phyloP scores from a whole-genome alignment of 352 stramenopile genomes.

The Peronospora destructor region DNA sequence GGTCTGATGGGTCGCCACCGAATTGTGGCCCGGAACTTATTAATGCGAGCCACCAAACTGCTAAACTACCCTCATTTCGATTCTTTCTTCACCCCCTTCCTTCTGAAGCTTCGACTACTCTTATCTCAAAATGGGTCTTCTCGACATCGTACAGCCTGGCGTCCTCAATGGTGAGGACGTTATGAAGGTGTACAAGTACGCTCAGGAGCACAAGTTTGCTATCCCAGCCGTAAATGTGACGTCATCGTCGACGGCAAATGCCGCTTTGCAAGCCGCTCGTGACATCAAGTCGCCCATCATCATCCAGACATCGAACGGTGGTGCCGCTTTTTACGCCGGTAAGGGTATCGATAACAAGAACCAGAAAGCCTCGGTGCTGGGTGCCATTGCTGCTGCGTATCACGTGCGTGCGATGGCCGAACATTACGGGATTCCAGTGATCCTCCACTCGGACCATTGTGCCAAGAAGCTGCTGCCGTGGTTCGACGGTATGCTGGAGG shows the following conservation, averaged over 20 bases:
- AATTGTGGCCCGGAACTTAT: too few species aligned
- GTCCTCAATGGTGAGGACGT: conserved; percentile 86
- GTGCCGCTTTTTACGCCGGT: conserved; percentile 94
- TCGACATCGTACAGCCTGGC: conserved; percentile 78
- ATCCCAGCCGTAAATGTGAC: conserved; percentile 98
- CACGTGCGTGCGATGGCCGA: conserved; percentile 95
- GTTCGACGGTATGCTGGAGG: conserved; percentile 95
- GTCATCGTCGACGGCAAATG: conserved; percentile 93
- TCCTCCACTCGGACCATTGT: conserved; percentile 98
- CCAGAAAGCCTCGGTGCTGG: conserved; percentile 64
- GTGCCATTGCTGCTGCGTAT: conserved; percentile 89
- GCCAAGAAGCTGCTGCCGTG: conserved; percentile 97
- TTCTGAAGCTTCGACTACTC: too few species aligned
- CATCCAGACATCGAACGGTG: conserved; percentile 97
- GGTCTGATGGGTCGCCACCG: too few species aligned
- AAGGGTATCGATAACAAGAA: conserved; percentile 95
- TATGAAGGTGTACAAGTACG: conserved; percentile 89
- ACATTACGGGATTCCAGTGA: conserved; percentile 94
- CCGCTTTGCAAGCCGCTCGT: conserved; percentile 93
- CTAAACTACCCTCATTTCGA: neutral
- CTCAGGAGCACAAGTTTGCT: conserved; percentile 92
- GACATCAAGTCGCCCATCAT: conserved; percentile 96
- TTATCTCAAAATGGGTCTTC: conserved; percentile 56
- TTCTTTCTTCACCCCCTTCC: neutral
- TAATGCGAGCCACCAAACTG: too few species aligned